A percentile compares a stretch with the other conserved stretches of the same genome.
phyloP scores from a whole-genome alignment of 768 basidiomycete species.

The Trametes coccinea region DNA sequence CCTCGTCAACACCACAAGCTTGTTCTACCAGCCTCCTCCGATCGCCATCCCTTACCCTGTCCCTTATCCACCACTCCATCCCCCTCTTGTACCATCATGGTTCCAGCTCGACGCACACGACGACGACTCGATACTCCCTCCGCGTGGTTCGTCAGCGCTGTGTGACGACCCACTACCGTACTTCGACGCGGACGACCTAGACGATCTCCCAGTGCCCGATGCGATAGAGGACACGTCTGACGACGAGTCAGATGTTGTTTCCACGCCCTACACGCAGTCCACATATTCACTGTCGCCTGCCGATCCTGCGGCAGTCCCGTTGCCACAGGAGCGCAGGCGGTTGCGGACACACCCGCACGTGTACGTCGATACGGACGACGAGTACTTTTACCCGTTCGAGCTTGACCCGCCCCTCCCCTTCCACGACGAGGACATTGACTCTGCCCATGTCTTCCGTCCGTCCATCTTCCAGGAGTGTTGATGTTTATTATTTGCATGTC shows the following conservation, averaged over 20 bases:
- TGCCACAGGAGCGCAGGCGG: constrained; percentile 51
- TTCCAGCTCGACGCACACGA: constrained; percentile 43
- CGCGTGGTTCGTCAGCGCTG: constrained; percentile 25
- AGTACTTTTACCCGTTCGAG: constrained; percentile 65
- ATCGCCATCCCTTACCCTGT: constrained; percentile 58
- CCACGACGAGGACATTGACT: constrained; percentile 51
- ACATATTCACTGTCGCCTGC: constrained; percentile 53
- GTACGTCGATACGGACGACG: constrained; percentile 60
- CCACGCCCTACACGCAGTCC: constrained; percentile 64
- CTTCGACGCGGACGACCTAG: constrained; percentile 60
- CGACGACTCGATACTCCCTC: constrained; percentile 43
- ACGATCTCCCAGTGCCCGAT: constrained; percentile 72
- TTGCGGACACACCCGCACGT: constrained; percentile 52
- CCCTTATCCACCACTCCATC: constrained; percentile 64
- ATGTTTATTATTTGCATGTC: constrained; percentile 38
- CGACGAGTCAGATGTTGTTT: constrained; percentile 75
- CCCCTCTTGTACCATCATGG: constrained; percentile 56
- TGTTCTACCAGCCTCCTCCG: constrained; percentile 45
- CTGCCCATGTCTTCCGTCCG: constrained; percentile 35
- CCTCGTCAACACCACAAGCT: constrained; percentile 52
- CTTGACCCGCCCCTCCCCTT: constrained; percentile 77
- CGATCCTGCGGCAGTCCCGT: constrained; percentile 52
- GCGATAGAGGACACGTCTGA: constrained; percentile 84
- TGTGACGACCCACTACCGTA: constrained; percentile 65
- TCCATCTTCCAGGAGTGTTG: constrained; percentile 57